Evolutionary conservation across 176 grass and related monocot genomes (phyloP), one percentile per base, ranked within the genome.

Genomic region (Luzula sylvatica): DNA sequence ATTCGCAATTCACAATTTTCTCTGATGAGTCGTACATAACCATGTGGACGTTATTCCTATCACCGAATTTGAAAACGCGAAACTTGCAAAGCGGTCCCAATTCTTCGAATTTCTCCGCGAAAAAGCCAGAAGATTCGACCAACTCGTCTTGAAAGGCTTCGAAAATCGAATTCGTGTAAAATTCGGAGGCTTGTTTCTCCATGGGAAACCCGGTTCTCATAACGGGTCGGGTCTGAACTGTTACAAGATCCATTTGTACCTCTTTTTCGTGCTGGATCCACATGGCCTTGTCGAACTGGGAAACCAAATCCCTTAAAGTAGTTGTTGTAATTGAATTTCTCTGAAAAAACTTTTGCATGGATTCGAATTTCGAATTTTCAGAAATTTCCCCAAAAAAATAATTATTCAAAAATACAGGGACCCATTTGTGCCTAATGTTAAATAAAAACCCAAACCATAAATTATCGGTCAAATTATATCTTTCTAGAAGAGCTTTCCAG

Each of bases 201-300:
- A 81, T 70, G 42, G 82, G 63, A 53, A 29, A 69, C 60, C 52
- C 45, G 29, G 68, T 77, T 50, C 46, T 87, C 68, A 87, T 58
- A 54, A 77, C 62, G 2, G 65, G 68, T 50, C 69, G 63, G 20
- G 38, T 67, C 39, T 65, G 40, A 66, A 50, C 65, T 15, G 52
- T 61, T 11, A 25, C 50, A 69, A 53, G 58, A 30, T 81, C 72
- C 43, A 53, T 57, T 43, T 81, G 72, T 43, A 77, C 42, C 69
- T 87, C 82, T 53, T 65, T 87, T 54, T 77, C 67, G 23, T 73
- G 51, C 53, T 77, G 68, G 20, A 45, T 50, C 15, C 26, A 45
- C 25, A 67, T 84, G 17, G 65, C 75, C 41, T 77, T 77, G 58
- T 87, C 77, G 65, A 87, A 87, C 50, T 87, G 82, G 53, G 55